A percentile compares a stretch with the other conserved stretches of the same genome.
Evolutionary conservation across 148 eudicot genomes (phyloP).

Genomic region (Drosera capensis): DNA sequence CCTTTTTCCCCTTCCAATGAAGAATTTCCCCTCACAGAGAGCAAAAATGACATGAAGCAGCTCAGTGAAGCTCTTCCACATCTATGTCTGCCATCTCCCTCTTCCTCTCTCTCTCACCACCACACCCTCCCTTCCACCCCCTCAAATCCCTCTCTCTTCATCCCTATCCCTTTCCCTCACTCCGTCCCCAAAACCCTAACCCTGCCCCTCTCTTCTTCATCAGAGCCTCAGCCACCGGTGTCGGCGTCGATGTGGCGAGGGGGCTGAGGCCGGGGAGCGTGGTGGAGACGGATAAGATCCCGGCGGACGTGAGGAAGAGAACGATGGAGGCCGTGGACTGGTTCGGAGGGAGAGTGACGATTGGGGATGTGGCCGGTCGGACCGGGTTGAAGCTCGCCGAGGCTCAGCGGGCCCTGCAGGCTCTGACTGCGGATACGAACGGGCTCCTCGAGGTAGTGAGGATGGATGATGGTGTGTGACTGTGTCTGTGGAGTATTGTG

Average conservation of each 20-base stretch:
- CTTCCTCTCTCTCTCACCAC: too few relatives aligned
- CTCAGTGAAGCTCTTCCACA: too few relatives aligned
- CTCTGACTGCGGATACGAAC: constrained; percentile 75
- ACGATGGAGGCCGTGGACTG: constrained; percentile 72
- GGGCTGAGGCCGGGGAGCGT: constrained; percentile 49
- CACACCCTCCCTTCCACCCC: too few relatives aligned
- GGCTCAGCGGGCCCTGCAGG: constrained; percentile 86
- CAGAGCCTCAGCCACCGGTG: too few relatives aligned
- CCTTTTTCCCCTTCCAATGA: too few relatives aligned
- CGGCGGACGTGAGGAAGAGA: constrained; percentile 54
- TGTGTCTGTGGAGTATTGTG: not conserved
- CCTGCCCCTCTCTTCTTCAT: too few relatives aligned
- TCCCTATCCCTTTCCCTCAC: too few relatives aligned
- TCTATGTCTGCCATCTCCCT: too few relatives aligned
- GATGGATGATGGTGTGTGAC: not conserved
- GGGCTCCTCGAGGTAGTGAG: constrained; percentile 72
- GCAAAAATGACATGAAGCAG: too few relatives aligned
- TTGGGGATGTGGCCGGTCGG: constrained; percentile 76
- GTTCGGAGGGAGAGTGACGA: constrained; percentile 58
- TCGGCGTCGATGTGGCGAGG: constrained; percentile 27
- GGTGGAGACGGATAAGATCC: constrained; percentile 69
- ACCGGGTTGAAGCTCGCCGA: constrained; percentile 56
- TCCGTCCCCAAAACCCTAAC: too few relatives aligned
- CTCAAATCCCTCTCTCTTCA: too few relatives aligned
- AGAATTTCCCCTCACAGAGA: too few relatives aligned